These are phyloP conservation scores for Aspergillus sp. DNA, from an alignment of 2,329 filamentous ascomycete genomes.

Conservation along the genomic window DNA sequence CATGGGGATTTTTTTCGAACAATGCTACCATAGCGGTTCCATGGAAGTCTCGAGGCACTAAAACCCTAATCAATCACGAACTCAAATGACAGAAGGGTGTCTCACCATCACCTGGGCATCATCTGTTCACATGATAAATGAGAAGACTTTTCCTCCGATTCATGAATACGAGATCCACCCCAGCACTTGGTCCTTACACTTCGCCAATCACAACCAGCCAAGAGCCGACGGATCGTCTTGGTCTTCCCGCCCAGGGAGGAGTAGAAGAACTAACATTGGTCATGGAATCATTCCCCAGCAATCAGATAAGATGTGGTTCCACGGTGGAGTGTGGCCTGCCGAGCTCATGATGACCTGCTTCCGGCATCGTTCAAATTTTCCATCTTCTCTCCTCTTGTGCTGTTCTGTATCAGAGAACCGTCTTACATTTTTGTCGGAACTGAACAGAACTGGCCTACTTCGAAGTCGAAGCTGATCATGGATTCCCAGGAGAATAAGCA, in stretches of 20 bases:
- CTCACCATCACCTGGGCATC: not conserved
- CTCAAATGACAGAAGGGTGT: no score
- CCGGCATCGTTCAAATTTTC: not conserved
- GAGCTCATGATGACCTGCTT: not conserved
- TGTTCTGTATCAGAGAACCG: no score
- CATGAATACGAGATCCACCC: not conserved
- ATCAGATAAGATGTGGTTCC: conserved; percentile 1
- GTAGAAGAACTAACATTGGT: not conserved
- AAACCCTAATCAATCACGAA: no score
- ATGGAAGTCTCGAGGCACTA: no score
- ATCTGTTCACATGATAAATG: not conserved
- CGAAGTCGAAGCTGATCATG: no score
- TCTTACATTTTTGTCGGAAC: no score
- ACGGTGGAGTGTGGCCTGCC: not conserved
- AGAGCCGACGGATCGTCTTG: not conserved
- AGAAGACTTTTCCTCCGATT: not conserved
- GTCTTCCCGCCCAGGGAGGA: not conserved
- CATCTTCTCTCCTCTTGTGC: not conserved
- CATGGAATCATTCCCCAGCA: not conserved
- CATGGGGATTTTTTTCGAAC: no score
- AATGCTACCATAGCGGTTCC: no score
- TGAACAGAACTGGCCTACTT: no score
- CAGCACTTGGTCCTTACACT: not conserved
- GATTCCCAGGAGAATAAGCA: not conserved
- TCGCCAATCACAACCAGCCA: not conserved